A percentile compares a stretch with the other conserved stretches of the same genome.
Conservation (phyloP, 2,329 filamentous ascomycete species). For the Chaetomiaceae sp. region DNA sequence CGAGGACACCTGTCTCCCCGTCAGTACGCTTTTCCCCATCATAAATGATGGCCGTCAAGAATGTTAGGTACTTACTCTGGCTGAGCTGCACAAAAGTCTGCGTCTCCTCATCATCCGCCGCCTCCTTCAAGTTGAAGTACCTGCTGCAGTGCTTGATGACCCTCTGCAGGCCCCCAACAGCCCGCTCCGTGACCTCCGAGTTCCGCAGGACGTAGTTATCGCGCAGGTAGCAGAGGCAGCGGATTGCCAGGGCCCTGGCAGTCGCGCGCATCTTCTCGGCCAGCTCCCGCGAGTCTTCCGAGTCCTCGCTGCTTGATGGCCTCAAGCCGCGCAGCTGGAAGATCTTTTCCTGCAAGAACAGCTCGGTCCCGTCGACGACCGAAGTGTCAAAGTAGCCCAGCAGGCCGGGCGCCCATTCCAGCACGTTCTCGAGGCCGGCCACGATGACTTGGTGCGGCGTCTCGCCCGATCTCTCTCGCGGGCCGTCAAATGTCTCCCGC, state of each 20-base stretch:
- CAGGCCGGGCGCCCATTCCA: slow-evolving; percentile 48
- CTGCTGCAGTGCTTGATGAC: slow-evolving; percentile 39
- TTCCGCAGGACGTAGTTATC: slow-evolving; percentile 42
- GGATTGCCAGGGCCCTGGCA: slow-evolving; percentile 38
- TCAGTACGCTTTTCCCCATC: slow-evolving; percentile 15
- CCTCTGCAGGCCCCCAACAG: slow-evolving; percentile 39
- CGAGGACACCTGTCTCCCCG: slow-evolving; percentile 36
- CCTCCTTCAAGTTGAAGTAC: slow-evolving; percentile 36
- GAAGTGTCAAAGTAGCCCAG: slow-evolving; percentile 42
- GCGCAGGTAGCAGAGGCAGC: slow-evolving; percentile 43
- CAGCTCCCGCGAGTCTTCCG: slow-evolving; percentile 30
- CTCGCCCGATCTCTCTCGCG: slow-evolving; percentile 30
- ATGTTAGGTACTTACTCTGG: slow-evolving; percentile 32
- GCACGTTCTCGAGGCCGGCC: slow-evolving; percentile 31
- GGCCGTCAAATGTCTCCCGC: slow-evolving; percentile 31
- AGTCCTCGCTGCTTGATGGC: slow-evolving; percentile 16
- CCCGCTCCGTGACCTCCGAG: slow-evolving; percentile 39
- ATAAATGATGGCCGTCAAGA: background rate
- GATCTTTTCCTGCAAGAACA: slow-evolving; percentile 41
- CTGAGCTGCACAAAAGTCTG: slow-evolving; percentile 33
- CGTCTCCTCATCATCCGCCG: slow-evolving; percentile 30
- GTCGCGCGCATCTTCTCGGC: slow-evolving; percentile 33
- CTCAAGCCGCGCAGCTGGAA: slow-evolving; percentile 35
- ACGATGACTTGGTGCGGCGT: slow-evolving; percentile 28
- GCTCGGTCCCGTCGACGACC: slow-evolving; percentile 40